Evolutionary conservation across 1,284 basidiomycete species (phyloP), one percentile per base, ranked within the genome.

Genomic region (Trametes versicolor): DNA sequence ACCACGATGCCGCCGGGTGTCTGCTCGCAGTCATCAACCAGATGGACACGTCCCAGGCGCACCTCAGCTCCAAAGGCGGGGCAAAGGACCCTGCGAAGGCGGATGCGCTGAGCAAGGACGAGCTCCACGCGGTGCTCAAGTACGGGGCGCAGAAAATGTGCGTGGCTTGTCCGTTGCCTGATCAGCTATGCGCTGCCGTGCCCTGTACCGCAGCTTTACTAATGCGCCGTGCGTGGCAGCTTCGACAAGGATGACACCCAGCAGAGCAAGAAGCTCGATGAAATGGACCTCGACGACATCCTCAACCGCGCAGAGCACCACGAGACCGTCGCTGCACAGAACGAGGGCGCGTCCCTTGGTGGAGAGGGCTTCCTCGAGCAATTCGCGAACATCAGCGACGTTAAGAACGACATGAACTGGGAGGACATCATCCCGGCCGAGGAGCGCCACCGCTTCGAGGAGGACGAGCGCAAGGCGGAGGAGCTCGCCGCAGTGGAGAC

Each of bases 221-320:
- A 37, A 64, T 59, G 58, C 50, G 50, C 51, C 43, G 45, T 37
- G 39, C 59, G 49, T 52, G 49, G 5, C 72, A 94, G 92, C 87
- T 99, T 99, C 83, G 97, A 99, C 85, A 96, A 96, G 77, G 96
- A 98, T 79, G 95, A 97, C 77, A 87, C 84, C 59, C 91, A 93
- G 66, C 96, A 98, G 79, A 96, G 91, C 79, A 89, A 97, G 81
- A 99, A 99, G 81, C 90, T 99, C 50, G 97, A 98, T 75, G 96
- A 99, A 77, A 97, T 99, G 95, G 97, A 99, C 78, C 89, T 99
- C 17, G 98, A 99, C 78, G 98, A 99, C 71, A 97, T 99, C 73
- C 88, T 99, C 60, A 97, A 93, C 75, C 93, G 95, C 69, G 98
- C 98, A 50, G 98, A 99, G 78, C 95, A 95, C 72, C 97, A 98